Base-by-base conservation (phyloP, 176 grass and related monocot species). In the Lolium perenne region DNA sequence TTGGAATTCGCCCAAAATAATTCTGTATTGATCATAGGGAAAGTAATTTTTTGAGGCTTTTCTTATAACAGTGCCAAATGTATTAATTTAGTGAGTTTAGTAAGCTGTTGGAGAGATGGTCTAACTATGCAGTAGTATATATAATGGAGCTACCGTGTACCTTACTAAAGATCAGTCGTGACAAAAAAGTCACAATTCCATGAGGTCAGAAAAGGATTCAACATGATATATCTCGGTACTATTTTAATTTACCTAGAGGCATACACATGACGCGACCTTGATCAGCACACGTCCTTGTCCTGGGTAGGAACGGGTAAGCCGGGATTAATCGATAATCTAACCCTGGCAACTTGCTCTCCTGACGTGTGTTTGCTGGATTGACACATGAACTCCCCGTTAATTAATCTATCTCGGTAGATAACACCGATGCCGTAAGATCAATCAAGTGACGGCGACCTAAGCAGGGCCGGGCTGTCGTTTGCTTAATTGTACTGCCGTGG, bases 381-480 rank as follows among this genome's bases (percentile, higher is more conserved):
- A 56, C 51, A 17, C 48, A 71, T 14, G 51, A 58, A n/a, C 65
- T 4, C 15, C 62, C 78, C 17, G 13, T 29, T 38, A 49, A 76
- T 84, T 15, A 50, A 38, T 45, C 13, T 15, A 67, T 11, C 9
- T 50, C 1, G 5, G 5, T 7, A 55, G 53, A 72, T 64, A 62
- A 82, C 3, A 16, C 55, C 62, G 5, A 78, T 78, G 78, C 43
- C 63, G 72, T 55, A 43, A 81, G 70, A 40, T 77, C 51, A 82
- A 82, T 86, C 16, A 35, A 53, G 29, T 72, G 79, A 86, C 79
- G 84, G 83, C 8, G 83, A 90, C 72, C 46, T 49, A 26, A 74
- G 71, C 46, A 26, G 45, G 43, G 43, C 41, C 67, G 0, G 18
- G 68, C 0, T 6, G 56, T 58, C 1, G 43, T 38, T 41, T 22